Evolutionary conservation across 805 yeast species (phyloP), one percentile per base, ranked within the genome.

Genomic region (Hemisphaericaspora nanyangensis): DNA sequence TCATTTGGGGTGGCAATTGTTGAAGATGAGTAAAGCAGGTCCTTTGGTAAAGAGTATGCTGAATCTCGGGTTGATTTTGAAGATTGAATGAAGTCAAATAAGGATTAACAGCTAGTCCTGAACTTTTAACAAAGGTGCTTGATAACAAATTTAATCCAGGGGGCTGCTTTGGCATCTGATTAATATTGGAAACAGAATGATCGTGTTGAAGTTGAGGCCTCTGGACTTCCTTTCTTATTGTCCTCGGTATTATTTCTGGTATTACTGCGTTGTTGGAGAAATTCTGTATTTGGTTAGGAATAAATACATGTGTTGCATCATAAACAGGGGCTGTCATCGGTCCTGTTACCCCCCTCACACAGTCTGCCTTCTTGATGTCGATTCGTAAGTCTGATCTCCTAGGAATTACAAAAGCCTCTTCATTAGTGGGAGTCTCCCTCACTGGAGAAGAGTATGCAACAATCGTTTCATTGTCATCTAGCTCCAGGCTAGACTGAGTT

Each of bases 401-500:
- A 3, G 57, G 54, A 18, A 54, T 45, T 11, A 39, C 46, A 12
- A 38, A 25, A 16, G 39, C 31, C n/a, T 36, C 35, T 16, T 37
- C 30, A 10, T 19, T 28, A 17, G 17, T 34, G 0, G 64, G 61
- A 5, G 63, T 53, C 1, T 7, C 29, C 38, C 55, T 57, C 12
- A 46, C 44, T 1, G 74, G 74, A 6, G 72, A 67, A 2, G 72
- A 61, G 33, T 64, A 61, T 1, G 70, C 73, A 8, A 66, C 33
- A 6, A 65, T 68, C 1, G 74, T 68, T 31, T 60, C 71, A 40
- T 65, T 64, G 24, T 68, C 73, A 31, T 61, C 64, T 12, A 50
- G 60, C 1, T 45, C 50, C 5, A 2, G 31, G 29, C 16, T 7
- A 30, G 16, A 24, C 37, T 36, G 12, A 3, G 8, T 8, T 15